Evolutionary conservation across 2,329 filamentous ascomycete genomes (phyloP).

Genomic region (Fusarium sp.): DNA sequence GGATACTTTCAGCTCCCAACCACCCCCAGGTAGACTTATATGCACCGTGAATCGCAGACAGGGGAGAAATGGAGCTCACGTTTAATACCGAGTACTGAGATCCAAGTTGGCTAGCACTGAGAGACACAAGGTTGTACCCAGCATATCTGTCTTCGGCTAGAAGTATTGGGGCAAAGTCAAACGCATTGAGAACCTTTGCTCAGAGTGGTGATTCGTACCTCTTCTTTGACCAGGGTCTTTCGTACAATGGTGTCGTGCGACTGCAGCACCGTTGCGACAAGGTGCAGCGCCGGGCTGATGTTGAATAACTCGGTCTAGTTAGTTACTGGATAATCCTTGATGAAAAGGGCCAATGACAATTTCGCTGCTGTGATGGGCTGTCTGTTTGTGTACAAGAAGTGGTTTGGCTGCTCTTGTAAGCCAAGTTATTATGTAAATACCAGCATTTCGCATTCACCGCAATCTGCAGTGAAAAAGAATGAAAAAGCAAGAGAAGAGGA

Average conservation of each 20-base stretch:
- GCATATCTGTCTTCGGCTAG: neutral
- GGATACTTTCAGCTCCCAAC: slow-evolving; percentile 5
- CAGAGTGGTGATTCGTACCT: slow-evolving; percentile 37
- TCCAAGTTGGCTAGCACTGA: neutral
- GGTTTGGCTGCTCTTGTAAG: too few relatives aligned
- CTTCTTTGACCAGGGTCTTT: slow-evolving; percentile 31
- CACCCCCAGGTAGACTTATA: slow-evolving; percentile 17
- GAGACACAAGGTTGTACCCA: neutral
- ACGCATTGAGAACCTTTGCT: neutral
- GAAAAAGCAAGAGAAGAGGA: slow-evolving; percentile 1
- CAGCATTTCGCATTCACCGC: slow-evolving; percentile 2
- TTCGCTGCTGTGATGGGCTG: neutral
- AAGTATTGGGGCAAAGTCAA: too few relatives aligned
- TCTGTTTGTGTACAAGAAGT: neutral
- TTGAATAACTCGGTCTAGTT: slow-evolving; percentile 17
- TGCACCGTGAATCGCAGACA: slow-evolving; percentile 35
- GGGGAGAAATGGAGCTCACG: slow-evolving; percentile 1
- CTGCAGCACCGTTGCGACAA: slow-evolving; percentile 41
- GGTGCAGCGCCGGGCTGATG: slow-evolving; percentile 24
- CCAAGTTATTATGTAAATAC: neutral
- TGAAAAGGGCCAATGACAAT: slow-evolving; percentile 3
- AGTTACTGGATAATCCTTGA: slow-evolving; percentile 7
- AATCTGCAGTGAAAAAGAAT: neutral
- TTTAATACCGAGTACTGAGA: neutral
- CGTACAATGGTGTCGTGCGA: slow-evolving; percentile 35